These are phyloP conservation scores for Phytophthora crassamura DNA, from an alignment of 352 stramenopile genomes.

Conservation along the genomic window DNA sequence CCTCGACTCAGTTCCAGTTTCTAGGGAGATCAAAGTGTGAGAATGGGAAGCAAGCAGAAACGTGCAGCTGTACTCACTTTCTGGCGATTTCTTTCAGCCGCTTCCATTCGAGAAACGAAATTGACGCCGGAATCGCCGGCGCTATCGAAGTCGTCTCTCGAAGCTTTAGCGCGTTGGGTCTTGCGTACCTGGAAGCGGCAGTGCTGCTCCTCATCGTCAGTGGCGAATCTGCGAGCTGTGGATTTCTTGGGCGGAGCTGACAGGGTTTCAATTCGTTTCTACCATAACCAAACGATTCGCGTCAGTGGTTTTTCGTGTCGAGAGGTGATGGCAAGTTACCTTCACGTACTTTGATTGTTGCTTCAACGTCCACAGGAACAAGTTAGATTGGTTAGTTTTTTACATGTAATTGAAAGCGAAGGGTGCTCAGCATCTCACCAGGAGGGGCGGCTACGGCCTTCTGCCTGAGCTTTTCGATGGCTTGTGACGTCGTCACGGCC, in stretches of 20 bases:
- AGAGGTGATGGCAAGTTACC: background rate
- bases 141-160: slow-evolving; percentile 42
- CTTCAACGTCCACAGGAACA: slow-evolving; percentile 1
- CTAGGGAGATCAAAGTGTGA: slow-evolving; percentile 30
- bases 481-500: slow-evolving; percentile 45
- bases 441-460: slow-evolving; percentile 51
- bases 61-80: slow-evolving; percentile 49
- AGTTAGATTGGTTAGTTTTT: background rate
- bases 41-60: slow-evolving; percentile 5
- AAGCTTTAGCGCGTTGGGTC: slow-evolving; percentile 21
- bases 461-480: slow-evolving; percentile 59
- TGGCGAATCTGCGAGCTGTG: slow-evolving; percentile 60
- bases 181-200: slow-evolving; percentile 69
- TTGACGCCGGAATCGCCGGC: slow-evolving; percentile 29
- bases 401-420: slow-evolving; percentile 1
- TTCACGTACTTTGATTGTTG: slow-evolving; percentile 35
- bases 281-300: background rate
- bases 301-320: slow-evolving; percentile 1
- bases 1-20: slow-evolving; percentile 75
- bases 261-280: slow-evolving; percentile 75
- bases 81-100: slow-evolving; percentile 75
- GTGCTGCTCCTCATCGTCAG: slow-evolving; percentile 75
- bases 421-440: slow-evolving; percentile 33
- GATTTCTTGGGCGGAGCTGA: slow-evolving; percentile 56
- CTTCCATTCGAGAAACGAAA: slow-evolving; percentile 84